phyloP scores from a whole-genome alignment of 2,329 filamentous ascomycete genomes.

The Helotiales sp. region DNA sequence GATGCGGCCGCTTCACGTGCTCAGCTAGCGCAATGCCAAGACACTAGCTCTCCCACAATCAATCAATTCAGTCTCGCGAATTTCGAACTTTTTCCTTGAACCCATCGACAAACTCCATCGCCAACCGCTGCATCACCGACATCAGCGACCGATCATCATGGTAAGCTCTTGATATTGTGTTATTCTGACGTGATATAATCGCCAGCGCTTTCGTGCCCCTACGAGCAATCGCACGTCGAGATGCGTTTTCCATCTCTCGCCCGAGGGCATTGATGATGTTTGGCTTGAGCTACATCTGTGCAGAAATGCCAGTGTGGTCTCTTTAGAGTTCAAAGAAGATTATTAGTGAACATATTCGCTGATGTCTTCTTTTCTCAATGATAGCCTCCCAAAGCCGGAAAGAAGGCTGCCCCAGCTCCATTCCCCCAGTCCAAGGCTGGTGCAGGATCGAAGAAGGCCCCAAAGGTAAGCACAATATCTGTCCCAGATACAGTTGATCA shows the following conservation, averaged over 20 bases:
- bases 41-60: conserved; percentile 1
- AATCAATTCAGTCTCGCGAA: too few species aligned
- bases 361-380: conserved; percentile 99
- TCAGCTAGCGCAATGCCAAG: conserved; percentile 4
- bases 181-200: conserved; percentile 32
- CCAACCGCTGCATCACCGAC: conserved; percentile 13
- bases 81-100: background rate
- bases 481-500: conserved; percentile 1
- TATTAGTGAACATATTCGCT: conserved; percentile 78
- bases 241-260: conserved; percentile 35
- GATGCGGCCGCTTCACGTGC: background rate
- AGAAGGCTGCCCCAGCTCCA: conserved; percentile 97
- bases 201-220: conserved; percentile 39
- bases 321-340: conserved; percentile 94
- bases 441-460: conserved; percentile 80
- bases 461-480: conserved; percentile 74
- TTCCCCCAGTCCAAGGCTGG: conserved; percentile 93
- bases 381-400: conserved; percentile 97
- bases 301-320: conserved; percentile 50
- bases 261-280: conserved; percentile 51
- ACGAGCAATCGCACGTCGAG: conserved; percentile 40
- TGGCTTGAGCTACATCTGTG: conserved; percentile 61
- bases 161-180: conserved; percentile 53
- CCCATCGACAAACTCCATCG: conserved; percentile 15
- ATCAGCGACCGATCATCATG: conserved; percentile 50